A percentile compares a stretch with the other conserved stretches of the same genome.
phyloP scores from a whole-genome alignment of 306 rosid genomes.

The Prinsepia uniflora region DNA sequence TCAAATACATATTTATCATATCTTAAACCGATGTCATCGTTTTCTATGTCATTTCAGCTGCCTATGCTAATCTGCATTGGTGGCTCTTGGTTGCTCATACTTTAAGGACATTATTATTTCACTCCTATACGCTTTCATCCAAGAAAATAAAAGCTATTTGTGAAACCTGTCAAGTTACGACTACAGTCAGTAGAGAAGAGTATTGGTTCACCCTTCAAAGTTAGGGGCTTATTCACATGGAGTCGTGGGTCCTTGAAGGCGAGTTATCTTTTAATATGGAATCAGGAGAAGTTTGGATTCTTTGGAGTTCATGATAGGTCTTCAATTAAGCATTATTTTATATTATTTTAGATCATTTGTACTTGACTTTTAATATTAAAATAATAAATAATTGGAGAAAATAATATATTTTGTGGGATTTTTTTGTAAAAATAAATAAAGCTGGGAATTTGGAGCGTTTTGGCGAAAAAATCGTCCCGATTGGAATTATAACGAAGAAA shows the following conservation, averaged over 20 bases:
- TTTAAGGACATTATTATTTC: background rate
- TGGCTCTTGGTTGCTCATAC: background rate
- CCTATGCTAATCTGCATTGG: background rate
- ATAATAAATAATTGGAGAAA: too few species aligned
- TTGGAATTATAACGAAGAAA: too few species aligned
- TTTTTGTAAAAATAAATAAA: too few species aligned
- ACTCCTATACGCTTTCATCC: slow-evolving; percentile 2
- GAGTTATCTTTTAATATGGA: slow-evolving; percentile 12
- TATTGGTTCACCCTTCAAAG: slow-evolving; percentile 15
- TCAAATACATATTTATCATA: too few species aligned
- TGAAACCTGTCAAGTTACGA: slow-evolving; percentile 15
- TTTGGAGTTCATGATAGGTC: too few species aligned
- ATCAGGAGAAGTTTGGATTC: slow-evolving; percentile 6
- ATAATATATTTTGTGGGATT: too few species aligned
- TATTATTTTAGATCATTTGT: too few species aligned
- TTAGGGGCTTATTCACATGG: slow-evolving; percentile 8
- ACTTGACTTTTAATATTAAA: too few species aligned
- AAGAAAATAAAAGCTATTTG: background rate
- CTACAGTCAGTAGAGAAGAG: background rate
- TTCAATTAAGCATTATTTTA: too few species aligned
- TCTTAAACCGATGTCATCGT: background rate
- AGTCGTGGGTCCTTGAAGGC: slow-evolving; percentile 8
- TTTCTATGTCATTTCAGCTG: background rate
- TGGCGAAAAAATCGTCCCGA: too few species aligned
- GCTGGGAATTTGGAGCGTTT: too few species aligned